Evolutionary conservation across 2,329 filamentous ascomycete genomes (phyloP).

Genomic region (Escovopsis sp.): DNA sequence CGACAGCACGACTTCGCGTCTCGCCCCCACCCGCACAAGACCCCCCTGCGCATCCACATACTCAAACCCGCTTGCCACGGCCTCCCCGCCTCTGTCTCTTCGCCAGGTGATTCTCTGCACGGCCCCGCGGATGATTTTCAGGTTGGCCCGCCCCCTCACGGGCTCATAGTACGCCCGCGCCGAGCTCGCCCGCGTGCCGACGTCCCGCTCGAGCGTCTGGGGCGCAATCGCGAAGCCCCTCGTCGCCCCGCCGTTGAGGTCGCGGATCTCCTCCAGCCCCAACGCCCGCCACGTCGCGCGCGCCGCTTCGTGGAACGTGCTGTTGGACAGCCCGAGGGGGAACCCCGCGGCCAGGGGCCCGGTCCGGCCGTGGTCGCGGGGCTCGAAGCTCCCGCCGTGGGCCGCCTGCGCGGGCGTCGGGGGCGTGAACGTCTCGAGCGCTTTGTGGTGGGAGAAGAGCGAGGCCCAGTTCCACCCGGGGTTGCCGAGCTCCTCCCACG

Average conservation of each 20-base stretch:
- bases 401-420: constrained; percentile 20
- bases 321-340: constrained; percentile 19
- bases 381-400: constrained; percentile 21
- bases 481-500: constrained; percentile 15
- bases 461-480: constrained; percentile 12
- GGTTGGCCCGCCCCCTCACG: constrained; percentile 20
- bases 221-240: constrained; percentile 24
- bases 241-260: constrained; percentile 25
- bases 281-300: constrained; percentile 19
- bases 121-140: constrained; percentile 24
- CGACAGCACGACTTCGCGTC: constrained; percentile 19
- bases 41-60: constrained; percentile 10
- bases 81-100: not conserved
- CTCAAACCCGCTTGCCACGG: constrained; percentile 21
- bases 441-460: constrained; percentile 22
- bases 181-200: constrained; percentile 24
- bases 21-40: constrained; percentile 13
- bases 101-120: constrained; percentile 18
- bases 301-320: constrained; percentile 14
- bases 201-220: constrained; percentile 23
- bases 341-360: constrained; percentile 25
- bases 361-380: constrained; percentile 18
- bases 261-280: constrained; percentile 19
- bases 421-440: constrained; percentile 22
- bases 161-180: constrained; percentile 28